Conservation (phyloP, 2,329 filamentous ascomycete species). For the Sporothrix variecibatus region DNA sequence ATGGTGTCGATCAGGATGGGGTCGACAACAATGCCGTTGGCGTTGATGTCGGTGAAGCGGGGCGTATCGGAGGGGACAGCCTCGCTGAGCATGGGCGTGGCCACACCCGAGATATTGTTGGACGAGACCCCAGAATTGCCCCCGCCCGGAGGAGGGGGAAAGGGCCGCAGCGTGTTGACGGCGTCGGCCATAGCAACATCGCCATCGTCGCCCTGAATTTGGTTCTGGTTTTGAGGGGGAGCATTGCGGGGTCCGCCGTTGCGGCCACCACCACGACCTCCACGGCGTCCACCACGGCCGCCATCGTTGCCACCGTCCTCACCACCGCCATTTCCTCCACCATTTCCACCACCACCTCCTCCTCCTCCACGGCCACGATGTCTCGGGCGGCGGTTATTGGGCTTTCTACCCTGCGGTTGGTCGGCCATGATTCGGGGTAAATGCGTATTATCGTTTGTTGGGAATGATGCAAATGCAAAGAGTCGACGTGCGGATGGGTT, state of each 20-base stretch:
- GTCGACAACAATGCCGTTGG: slow-evolving; percentile 45
- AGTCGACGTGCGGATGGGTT: background rate
- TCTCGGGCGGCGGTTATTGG: background rate
- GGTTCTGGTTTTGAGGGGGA: too few species aligned
- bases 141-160: background rate
- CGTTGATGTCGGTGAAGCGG: slow-evolving; percentile 49
- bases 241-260: background rate
- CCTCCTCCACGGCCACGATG: background rate
- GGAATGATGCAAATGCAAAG: background rate
- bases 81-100: slow-evolving; percentile 42
- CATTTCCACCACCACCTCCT: too few species aligned
- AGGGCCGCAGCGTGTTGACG: background rate
- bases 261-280: background rate
- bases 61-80: slow-evolving; percentile 48
- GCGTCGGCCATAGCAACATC: background rate
- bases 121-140: background rate
- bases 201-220: background rate
- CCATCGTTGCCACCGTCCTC: background rate
- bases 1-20: slow-evolving; percentile 51
- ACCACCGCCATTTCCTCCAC: too few species aligned
- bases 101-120: slow-evolving; percentile 20
- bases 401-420: slow-evolving; percentile 13
- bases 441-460: too few species aligned
- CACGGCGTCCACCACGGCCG: background rate
- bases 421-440: background rate